phyloP scores from a whole-genome alignment of 2,329 filamentous ascomycete genomes.

The Epichloe brachyelytri region DNA sequence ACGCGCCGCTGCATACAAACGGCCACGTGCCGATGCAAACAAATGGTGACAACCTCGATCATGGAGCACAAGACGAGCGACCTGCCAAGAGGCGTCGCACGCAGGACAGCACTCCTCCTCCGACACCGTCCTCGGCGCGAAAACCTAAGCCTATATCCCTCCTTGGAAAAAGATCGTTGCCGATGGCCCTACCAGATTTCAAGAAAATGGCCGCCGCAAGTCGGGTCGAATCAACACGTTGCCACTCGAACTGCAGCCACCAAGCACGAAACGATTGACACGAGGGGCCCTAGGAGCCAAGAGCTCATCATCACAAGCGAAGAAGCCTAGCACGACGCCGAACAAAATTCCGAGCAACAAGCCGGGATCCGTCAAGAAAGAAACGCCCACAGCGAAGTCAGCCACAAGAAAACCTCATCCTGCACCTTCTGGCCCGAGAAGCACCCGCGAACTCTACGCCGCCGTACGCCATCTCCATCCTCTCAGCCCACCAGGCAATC shows the following conservation, averaged over 20 bases:
- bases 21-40: constrained; percentile 24
- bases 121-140: constrained; percentile 24
- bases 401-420: constrained; percentile 15
- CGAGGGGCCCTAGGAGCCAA: constrained; percentile 24
- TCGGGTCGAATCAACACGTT: constrained; percentile 50
- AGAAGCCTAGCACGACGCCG: constrained; percentile 16
- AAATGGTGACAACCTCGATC: constrained; percentile 46
- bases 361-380: constrained; percentile 14
- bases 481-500: constrained; percentile 26
- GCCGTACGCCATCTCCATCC: constrained; percentile 28
- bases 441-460: constrained; percentile 23
- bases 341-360: constrained; percentile 18
- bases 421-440: constrained; percentile 12
- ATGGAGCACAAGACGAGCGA: constrained; percentile 28
- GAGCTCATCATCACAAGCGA: constrained; percentile 19
- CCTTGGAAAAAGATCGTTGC: constrained; percentile 84
- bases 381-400: constrained; percentile 17
- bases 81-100: constrained; percentile 55
- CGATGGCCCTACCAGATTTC: constrained; percentile 78
- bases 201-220: constrained; percentile 57
- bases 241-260: constrained; percentile 38
- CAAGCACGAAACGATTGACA: constrained; percentile 37
- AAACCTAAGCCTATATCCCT: constrained; percentile 53
- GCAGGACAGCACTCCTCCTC: constrained; percentile 30
- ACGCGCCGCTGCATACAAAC: constrained; percentile 15